These are phyloP conservation scores for Pelargonium citronellum DNA, from an alignment of 441 rosid species.

Conservation along the genomic window DNA sequence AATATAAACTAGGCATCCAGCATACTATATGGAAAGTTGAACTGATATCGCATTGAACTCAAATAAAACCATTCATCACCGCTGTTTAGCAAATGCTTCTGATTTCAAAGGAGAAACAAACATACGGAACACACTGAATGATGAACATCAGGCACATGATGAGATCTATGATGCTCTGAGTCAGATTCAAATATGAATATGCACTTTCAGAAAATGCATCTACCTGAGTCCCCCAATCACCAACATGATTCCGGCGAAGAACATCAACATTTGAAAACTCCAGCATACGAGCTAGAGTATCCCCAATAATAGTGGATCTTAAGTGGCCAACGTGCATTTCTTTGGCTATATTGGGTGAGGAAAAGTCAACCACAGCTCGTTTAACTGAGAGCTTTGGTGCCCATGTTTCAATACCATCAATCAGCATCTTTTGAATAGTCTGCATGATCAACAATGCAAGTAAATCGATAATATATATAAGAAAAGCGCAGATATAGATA, in stretches of 20 bases:
- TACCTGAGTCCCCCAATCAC: conserved; percentile 99
- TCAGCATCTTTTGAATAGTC: conserved; percentile 76
- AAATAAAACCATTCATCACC: background rate
- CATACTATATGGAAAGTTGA: too few species aligned
- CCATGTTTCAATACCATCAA: conserved; percentile 69
- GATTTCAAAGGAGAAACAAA: background rate
- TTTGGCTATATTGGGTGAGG: conserved; percentile 94
- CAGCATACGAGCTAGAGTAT: conserved; percentile 82
- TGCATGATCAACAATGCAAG: conserved; percentile 29
- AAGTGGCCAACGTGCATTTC: conserved; percentile 98
- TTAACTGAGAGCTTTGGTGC: conserved; percentile 53
- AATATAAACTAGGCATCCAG: too few species aligned
- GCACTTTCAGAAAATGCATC: conserved; percentile 17
- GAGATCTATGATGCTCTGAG: background rate
- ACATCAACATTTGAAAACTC: conserved; percentile 82
- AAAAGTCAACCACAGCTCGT: conserved; percentile 83
- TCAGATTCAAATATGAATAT: background rate
- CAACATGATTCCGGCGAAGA: conserved; percentile 93
- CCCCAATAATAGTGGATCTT: conserved; percentile 91
- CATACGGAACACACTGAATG: background rate
- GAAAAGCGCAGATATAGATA: background rate
- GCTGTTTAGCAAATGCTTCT: background rate
- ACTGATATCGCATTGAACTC: background rate
- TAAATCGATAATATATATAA: background rate
- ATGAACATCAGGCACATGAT: background rate